Evolutionary conservation across 768 basidiomycete species (phyloP).

Genomic region (Boletus edulis): DNA sequence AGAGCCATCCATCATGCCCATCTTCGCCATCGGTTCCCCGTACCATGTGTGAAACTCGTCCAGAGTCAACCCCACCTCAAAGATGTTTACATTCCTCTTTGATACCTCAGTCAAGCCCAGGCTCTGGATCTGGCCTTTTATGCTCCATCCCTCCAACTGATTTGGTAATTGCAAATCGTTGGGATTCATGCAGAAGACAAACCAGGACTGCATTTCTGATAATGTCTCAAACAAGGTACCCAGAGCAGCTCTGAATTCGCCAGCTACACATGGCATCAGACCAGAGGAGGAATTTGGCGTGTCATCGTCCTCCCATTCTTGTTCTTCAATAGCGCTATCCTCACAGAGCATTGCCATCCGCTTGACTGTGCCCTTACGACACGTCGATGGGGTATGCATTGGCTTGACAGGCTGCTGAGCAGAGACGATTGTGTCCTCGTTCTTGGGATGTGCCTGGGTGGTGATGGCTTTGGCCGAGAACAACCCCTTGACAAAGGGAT

Average conservation of each 20-base stretch:
- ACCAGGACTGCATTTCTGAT: conserved; percentile 88
- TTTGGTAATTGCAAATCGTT: conserved; percentile 95
- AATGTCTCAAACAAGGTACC: conserved; percentile 85
- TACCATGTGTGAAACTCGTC: conserved; percentile 88
- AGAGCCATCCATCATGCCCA: conserved; percentile 59
- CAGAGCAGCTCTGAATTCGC: too few relatives aligned
- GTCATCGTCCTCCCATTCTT: conserved; percentile 50
- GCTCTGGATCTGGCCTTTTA: conserved; percentile 89
- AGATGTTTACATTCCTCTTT: conserved; percentile 59
- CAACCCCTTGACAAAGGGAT: too few relatives aligned
- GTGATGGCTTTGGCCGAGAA: too few relatives aligned
- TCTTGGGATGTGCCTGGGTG: too few relatives aligned
- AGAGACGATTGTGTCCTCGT: too few relatives aligned
- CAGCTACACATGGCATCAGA: conserved; percentile 66
- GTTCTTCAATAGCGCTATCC: conserved; percentile 32
- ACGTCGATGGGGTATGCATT: too few relatives aligned
- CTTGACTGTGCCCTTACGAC: too few relatives aligned
- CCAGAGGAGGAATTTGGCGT: conserved; percentile 32
- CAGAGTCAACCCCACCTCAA: conserved; percentile 83
- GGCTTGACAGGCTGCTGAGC: too few relatives aligned
- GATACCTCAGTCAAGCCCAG: conserved; percentile 78
- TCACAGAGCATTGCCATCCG: conserved; percentile 42
- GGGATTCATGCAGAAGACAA: conserved; percentile 88
- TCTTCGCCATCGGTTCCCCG: conserved; percentile 54
- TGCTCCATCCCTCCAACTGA: conserved; percentile 87